Evolutionary conservation across 352 stramenopile genomes (phyloP).

Genomic region (Paralagenidium karlingii): DNA sequence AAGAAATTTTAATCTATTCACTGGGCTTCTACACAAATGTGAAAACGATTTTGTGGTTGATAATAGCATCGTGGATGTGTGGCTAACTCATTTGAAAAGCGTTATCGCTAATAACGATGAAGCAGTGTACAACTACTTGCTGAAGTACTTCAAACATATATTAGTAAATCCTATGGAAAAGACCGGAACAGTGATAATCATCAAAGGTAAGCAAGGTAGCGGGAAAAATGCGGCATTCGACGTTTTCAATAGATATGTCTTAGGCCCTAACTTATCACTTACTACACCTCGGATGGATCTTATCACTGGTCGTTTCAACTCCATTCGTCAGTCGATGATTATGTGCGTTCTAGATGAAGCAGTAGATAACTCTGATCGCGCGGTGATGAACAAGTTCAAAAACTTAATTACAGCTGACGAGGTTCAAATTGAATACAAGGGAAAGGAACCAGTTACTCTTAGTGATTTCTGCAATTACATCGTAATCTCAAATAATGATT

Average conservation of each 20-base stretch:
- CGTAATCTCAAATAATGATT: conserved; percentile 2
- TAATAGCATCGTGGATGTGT: too few species aligned
- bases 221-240: conserved; percentile 2
- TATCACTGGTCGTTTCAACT: conserved; percentile 3
- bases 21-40: too few species aligned
- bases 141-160: conserved; percentile 3
- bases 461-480: conserved; percentile 2
- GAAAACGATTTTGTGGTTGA: too few species aligned
- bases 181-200: conserved; percentile 1
- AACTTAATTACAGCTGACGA: conserved; percentile 4
- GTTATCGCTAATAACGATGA: too few species aligned
- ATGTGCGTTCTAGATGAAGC: conserved; percentile 2
- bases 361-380: conserved; percentile 1
- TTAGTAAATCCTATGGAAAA: conserved; percentile 3
- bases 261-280: conserved; percentile 1
- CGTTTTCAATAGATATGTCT: conserved; percentile 2
- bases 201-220: conserved; percentile 3
- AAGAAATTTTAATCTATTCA: too few species aligned
- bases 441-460: conserved; percentile 1
- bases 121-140: too few species aligned
- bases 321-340: conserved; percentile 2
- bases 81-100: too few species aligned
- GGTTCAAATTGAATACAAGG: conserved; percentile 3
- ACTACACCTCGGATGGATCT: conserved; percentile 1
- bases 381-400: conserved; percentile 4